Evolutionary conservation across 129 eudicot genomes (phyloP).

Genomic region (Erigeron canadensis): DNA sequence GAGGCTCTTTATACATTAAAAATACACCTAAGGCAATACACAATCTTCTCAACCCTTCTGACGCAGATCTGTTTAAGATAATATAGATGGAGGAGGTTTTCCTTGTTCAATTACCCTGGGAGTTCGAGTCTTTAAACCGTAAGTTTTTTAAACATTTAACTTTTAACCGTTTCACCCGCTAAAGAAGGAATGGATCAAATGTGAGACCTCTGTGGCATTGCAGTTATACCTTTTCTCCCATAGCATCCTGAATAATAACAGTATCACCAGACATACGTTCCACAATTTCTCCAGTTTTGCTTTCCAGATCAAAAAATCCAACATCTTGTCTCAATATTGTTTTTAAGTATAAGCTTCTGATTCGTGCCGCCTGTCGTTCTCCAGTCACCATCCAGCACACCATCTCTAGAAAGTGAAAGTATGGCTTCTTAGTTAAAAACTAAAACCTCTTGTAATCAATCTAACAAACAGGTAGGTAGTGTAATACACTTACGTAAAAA

Average conservation of each 20-base stretch:
- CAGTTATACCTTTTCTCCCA: conserved; percentile 78
- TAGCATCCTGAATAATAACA: conserved; percentile 80
- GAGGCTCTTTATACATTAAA: no score
- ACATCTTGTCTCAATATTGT: conserved; percentile 75
- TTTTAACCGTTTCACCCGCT: no score
- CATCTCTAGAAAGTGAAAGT: conserved; percentile 49
- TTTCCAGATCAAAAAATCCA: conserved; percentile 65
- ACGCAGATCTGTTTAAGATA: no score
- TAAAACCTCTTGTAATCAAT: neutral
- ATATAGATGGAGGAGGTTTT: no score
- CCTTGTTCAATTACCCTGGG: no score
- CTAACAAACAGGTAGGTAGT: neutral
- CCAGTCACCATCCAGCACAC: conserved; percentile 87
- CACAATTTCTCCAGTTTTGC: conserved; percentile 72
- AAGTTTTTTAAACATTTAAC: no score
- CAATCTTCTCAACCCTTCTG: no score
- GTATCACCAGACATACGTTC: conserved; percentile 87
- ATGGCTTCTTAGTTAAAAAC: neutral
- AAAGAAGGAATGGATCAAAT: no score
- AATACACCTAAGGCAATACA: no score
- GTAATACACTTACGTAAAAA: conserved; percentile 56
- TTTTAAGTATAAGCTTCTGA: conserved; percentile 64
- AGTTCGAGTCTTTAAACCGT: no score
- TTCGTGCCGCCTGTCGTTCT: conserved; percentile 81
- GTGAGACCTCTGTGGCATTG: neutral